Conservation (phyloP, 176 grass and related monocot species). For the Saccharum spontaneum region DNA sequence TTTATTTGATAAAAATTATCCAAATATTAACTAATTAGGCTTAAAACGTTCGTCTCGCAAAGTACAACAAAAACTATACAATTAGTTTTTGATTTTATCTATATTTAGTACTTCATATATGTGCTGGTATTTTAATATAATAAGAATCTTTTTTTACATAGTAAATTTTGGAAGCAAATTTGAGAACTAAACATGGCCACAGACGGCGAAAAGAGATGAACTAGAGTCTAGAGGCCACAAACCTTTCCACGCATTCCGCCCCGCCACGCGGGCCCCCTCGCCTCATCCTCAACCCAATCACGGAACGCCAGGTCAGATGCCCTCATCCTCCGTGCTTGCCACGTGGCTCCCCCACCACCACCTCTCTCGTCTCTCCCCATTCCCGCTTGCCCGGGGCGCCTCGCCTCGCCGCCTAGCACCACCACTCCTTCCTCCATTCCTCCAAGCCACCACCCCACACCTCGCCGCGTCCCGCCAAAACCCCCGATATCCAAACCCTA, state of each 20-base stretch:
- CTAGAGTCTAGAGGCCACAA: not conserved
- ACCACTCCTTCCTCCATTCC: not conserved
- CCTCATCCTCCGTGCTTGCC: constrained; percentile 44
- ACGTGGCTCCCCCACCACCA: constrained; percentile 38
- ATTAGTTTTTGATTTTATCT: no score
- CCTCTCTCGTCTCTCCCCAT: not conserved
- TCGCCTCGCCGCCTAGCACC: not conserved
- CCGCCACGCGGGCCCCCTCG: not conserved
- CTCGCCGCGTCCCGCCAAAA: constrained; percentile 3
- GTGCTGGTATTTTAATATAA: no score
- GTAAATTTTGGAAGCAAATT: no score
- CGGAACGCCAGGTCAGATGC: not conserved
- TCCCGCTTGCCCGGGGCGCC: not conserved
- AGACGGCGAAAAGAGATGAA: not conserved
- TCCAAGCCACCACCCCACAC: not conserved
- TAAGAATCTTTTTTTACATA: no score
- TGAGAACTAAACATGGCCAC: no score
- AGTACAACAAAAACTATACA: no score
- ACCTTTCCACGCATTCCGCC: not conserved
- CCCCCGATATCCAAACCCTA: constrained; percentile 25
- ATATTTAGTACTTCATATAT: no score
- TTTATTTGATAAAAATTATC: no score
- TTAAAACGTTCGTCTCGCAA: no score
- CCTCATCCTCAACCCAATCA: not conserved
- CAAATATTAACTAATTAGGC: no score